Percentiles rank a stretch among this genome's conserved stretches.
Evolutionary conservation across 2,329 filamentous ascomycete genomes (phyloP).

Genomic region (Claviceps africana): DNA sequence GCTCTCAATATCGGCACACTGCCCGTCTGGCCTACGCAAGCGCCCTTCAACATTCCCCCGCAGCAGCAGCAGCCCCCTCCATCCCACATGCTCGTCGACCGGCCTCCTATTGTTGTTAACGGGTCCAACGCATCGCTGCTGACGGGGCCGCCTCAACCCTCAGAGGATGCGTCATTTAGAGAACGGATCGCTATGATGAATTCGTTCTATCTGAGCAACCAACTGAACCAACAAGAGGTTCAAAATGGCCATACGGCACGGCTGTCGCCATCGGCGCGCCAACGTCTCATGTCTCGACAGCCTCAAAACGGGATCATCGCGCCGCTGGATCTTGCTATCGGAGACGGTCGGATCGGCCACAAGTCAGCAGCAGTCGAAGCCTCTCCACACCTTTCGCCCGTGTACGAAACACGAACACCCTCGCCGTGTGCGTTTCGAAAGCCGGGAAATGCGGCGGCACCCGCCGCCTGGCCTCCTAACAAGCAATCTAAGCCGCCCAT

Average conservation of each 20-base stretch:
- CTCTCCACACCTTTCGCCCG: conserved; percentile 49
- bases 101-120: conserved; percentile 22
- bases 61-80: background rate
- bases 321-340: conserved; percentile 40
- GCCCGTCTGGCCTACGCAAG: conserved; percentile 1
- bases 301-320: conserved; percentile 37
- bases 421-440: conserved; percentile 50
- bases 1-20: conserved; percentile 14
- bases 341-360: conserved; percentile 24
- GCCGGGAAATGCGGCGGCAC: conserved; percentile 11
- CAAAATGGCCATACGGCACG: conserved; percentile 15
- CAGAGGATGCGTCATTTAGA: conserved; percentile 27
- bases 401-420: conserved; percentile 58
- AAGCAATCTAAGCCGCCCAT: conserved; percentile 12
- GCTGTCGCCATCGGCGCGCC: conserved; percentile 21
- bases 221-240: conserved; percentile 19
- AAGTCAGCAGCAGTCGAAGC: conserved; percentile 24
- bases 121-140: conserved; percentile 15
- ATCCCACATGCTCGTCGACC: conserved; percentile 12
- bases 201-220: conserved; percentile 14
- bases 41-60: conserved; percentile 3
- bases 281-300: conserved; percentile 25
- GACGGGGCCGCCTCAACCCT: conserved; percentile 5
- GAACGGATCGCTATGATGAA: conserved; percentile 29
- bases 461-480: conserved; percentile 10